These are phyloP conservation scores for Castanea mollissima DNA, from an alignment of 306 rosid species.

Conservation along the genomic window DNA sequence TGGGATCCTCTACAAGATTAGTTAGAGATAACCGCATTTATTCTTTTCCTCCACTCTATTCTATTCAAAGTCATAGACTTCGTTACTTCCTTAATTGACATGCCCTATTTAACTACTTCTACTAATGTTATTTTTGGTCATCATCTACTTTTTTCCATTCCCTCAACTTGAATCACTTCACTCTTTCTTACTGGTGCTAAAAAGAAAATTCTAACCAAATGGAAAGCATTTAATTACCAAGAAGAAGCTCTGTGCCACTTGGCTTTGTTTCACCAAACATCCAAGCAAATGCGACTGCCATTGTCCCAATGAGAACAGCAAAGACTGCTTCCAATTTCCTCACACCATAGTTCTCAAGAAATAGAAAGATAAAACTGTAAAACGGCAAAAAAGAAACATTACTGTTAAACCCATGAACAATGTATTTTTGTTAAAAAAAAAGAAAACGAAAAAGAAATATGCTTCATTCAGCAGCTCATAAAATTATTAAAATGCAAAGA, in stretches of 20 bases:
- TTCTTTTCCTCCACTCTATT: no score
- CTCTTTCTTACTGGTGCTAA: background rate
- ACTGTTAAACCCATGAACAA: background rate
- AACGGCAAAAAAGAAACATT: slow-evolving; percentile 19
- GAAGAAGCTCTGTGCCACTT: slow-evolving; percentile 72
- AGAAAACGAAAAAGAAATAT: background rate
- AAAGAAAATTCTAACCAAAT: slow-evolving; percentile 2
- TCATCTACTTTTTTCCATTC: no score
- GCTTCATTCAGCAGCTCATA: background rate
- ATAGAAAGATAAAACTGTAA: slow-evolving; percentile 84
- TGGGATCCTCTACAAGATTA: no score
- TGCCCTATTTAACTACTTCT: no score
- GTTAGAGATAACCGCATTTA: no score
- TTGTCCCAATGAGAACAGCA: slow-evolving; percentile 79
- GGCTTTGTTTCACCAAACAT: slow-evolving; percentile 96
- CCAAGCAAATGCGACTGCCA: slow-evolving; percentile 97
- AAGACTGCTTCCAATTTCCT: slow-evolving; percentile 94
- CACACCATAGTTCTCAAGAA: slow-evolving; percentile 95
- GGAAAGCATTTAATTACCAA: slow-evolving; percentile 47
- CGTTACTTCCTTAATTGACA: no score
- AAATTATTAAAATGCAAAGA: background rate
- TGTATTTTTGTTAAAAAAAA: background rate
- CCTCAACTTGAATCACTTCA: no score
- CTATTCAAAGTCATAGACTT: no score
- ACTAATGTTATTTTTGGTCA: no score